Base-by-base conservation (phyloP, 2,329 filamentous ascomycete genomes). In the Verticillium dahliae region DNA sequence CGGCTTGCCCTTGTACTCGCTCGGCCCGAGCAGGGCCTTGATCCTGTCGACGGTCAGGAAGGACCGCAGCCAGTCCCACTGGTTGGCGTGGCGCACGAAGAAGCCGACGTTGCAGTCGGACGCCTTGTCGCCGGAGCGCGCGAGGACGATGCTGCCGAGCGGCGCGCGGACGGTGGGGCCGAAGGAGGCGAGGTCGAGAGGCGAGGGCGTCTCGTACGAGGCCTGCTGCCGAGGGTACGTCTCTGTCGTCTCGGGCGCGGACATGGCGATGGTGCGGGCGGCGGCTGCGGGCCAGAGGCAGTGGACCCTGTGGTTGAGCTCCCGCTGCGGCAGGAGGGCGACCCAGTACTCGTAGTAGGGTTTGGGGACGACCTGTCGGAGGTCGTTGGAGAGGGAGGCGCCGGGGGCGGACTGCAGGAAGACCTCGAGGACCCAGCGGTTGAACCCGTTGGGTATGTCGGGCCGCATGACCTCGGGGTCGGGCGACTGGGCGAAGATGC, bases 401-500 rank as follows among this genome's bases (percentile, higher is more conserved):
- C 54, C 54, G 14, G 77, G 76, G 63, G 76, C 78, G n/a, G 70
- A 70, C 63, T 74, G 69, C 69, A 58, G 56, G 56, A 58, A 58
- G 34, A 34, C 27, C 56, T 58, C 56, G 27, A 58, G 56, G 18
- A 58, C 56, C 33, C 56, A 39, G 38, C 56, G 56, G 55, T 63
- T 63, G 39, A 58, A 62, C 4, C 58, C 62, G 52, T 63, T 61
- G 41, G 61, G 62, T 3, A 41, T 45, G 37, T 61, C 50, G 4
- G 54, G 54, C 7, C 54, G 54, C 54, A 56, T 56, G 54, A 56
- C 33, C 54, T 14, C 65, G 60, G 72, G 72, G 3, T 70, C 66
- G 13, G 64, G 68, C 6, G 78, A 73, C 65, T 80, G 75, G 3
- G 74, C 71, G 58, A 80, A 79, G 22, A 80, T 70, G 14, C 79